Evolutionary conservation across 257 asterid species (phyloP).

Genomic region (Solanum acaule): DNA sequence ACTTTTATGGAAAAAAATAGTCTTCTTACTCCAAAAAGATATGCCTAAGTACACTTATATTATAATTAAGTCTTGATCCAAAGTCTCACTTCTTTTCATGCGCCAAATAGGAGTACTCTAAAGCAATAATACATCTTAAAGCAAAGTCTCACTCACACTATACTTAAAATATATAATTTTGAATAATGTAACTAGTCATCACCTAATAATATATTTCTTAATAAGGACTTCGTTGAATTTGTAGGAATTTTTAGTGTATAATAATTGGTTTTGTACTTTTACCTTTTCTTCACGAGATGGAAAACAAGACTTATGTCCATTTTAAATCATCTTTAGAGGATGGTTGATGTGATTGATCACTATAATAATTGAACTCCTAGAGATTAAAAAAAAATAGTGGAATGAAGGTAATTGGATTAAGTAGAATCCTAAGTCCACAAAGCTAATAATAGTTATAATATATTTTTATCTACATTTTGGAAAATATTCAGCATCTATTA

Average conservation of each 20-base stretch:
- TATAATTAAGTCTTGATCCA: background rate
- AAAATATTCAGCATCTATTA: background rate
- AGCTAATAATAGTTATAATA: background rate
- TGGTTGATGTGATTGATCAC: background rate
- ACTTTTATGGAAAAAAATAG: background rate
- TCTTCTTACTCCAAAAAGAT: background rate
- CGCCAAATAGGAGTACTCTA: background rate
- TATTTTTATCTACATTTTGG: background rate
- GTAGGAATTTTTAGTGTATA: background rate
- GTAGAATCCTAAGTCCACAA: background rate
- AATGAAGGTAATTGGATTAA: background rate
- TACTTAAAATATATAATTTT: background rate
- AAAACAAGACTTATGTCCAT: background rate
- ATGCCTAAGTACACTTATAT: background rate
- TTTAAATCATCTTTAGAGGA: background rate
- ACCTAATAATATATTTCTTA: background rate
- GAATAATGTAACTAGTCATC: background rate
- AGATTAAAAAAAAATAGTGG: background rate
- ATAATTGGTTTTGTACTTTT: background rate
- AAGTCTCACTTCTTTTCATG: conserved; percentile 2
- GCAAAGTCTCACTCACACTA: background rate
- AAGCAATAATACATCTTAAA: background rate
- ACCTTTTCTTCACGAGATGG: background rate
- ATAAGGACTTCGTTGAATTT: background rate
- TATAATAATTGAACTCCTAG: background rate